These are phyloP conservation scores for Oryza rufipogon DNA, from an alignment of 176 grass and related monocot species.

Conservation along the genomic window DNA sequence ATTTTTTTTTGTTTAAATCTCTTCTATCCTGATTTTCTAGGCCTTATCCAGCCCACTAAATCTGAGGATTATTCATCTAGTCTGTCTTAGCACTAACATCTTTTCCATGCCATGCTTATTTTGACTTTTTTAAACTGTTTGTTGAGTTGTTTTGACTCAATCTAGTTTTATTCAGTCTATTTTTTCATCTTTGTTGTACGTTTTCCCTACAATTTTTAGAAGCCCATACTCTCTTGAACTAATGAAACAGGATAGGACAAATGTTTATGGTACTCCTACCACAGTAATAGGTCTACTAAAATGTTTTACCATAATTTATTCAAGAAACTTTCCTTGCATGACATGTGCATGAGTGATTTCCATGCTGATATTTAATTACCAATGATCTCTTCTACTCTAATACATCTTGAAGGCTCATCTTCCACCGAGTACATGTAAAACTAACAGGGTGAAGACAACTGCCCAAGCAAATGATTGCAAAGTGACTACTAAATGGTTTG, in stretches of 20 bases:
- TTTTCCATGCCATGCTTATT: constrained; percentile 5
- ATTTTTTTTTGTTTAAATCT: background rate
- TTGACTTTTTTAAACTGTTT: background rate
- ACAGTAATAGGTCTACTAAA: constrained; percentile 1
- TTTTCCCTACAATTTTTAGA: background rate
- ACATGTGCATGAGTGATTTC: background rate
- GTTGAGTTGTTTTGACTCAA: constrained; percentile 7
- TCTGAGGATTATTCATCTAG: constrained; percentile 1
- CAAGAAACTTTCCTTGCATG: background rate
- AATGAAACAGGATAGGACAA: background rate
- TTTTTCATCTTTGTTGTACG: background rate
- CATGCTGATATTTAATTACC: constrained; percentile 15
- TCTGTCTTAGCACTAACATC: background rate
- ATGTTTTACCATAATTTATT: background rate
- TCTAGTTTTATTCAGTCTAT: background rate
- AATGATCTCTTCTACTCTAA: constrained; percentile 34
- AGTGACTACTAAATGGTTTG: constrained; percentile 96
- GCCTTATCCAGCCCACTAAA: background rate
- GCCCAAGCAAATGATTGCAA: constrained; percentile 81
- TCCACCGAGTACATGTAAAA: constrained; percentile 45
- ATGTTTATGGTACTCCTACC: background rate
- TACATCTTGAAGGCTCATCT: constrained; percentile 74
- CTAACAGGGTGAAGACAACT: constrained; percentile 61
- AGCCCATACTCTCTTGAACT: background rate
- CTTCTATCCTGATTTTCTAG: background rate